Percentiles rank a stretch among this genome's conserved stretches.
Evolutionary conservation across 352 stramenopile species (phyloP).

Genomic region (Pseudoperonospora humuli): DNA sequence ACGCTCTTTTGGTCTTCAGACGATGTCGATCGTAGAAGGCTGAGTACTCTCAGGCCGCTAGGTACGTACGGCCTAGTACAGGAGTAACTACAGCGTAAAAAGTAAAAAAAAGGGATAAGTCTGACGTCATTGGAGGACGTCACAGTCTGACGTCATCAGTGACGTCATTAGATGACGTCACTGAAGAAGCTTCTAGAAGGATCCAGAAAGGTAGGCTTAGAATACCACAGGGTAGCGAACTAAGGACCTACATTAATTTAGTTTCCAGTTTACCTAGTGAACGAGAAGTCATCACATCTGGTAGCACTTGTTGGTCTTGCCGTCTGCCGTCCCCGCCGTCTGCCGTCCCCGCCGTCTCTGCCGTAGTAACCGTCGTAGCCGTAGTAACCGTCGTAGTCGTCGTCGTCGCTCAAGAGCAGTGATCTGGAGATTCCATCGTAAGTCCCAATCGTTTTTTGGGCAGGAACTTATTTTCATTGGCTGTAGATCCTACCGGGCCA

Average conservation of each 20-base stretch:
- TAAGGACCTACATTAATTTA: not conserved
- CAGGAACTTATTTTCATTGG: not conserved
- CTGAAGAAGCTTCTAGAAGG: not conserved
- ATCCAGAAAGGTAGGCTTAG: not conserved
- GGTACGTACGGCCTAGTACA: too few species aligned
- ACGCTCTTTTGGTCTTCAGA: too few species aligned
- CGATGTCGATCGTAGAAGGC: too few species aligned
- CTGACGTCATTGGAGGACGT: too few species aligned
- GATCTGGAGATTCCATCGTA: not conserved
- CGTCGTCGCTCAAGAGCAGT: not conserved
- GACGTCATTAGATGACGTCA: not conserved
- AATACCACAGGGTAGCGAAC: not conserved
- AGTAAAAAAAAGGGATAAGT: too few species aligned
- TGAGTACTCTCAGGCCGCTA: too few species aligned
- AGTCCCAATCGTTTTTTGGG: not conserved
- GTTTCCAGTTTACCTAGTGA: not conserved
- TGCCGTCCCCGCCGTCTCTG: not conserved
- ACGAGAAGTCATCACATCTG: not conserved
- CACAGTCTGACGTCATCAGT: not conserved
- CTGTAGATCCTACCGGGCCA: constrained; percentile 2
- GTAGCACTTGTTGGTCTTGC: constrained; percentile 1
- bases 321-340: not conserved
- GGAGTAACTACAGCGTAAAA: too few species aligned
- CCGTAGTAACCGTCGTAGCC: not conserved
- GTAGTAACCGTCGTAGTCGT: not conserved